These are phyloP conservation scores for Drechslerella coelobrocha DNA, from an alignment of 2,329 filamentous ascomycete genomes.

Conservation along the genomic window DNA sequence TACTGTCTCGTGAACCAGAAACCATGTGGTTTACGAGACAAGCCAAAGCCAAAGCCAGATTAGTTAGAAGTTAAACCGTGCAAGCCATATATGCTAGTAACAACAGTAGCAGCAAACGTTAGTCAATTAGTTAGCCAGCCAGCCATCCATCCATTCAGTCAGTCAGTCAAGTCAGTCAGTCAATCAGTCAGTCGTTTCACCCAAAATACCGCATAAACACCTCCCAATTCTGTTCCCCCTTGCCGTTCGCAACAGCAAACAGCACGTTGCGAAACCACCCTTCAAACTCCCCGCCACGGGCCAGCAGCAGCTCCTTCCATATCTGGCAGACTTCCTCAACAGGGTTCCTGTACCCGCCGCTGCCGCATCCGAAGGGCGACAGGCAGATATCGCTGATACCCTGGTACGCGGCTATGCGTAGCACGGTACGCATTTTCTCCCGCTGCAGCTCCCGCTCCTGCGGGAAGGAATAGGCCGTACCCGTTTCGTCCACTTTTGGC, in stretches of 20 bases:
- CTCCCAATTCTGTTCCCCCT: constrained; percentile 57
- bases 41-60: too few relatives aligned
- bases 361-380: constrained; percentile 65
- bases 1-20: too few relatives aligned
- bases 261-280: constrained; percentile 69
- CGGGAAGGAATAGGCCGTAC: constrained; percentile 73
- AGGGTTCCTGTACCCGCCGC: constrained; percentile 65
- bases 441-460: constrained; percentile 74
- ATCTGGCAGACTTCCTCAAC: constrained; percentile 70
- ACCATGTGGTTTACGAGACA: too few relatives aligned
- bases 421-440: constrained; percentile 74
- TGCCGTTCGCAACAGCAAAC: constrained; percentile 65
- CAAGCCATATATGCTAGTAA: too few relatives aligned
- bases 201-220: constrained; percentile 51
- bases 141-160: too few relatives aligned
- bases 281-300: constrained; percentile 67
- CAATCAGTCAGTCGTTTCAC: constrained; percentile 5
- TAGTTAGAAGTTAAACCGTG: too few relatives aligned
- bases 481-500: constrained; percentile 73
- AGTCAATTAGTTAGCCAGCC: too few relatives aligned
- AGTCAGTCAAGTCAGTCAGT: neutral
- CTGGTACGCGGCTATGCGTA: constrained; percentile 72
- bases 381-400: constrained; percentile 66
- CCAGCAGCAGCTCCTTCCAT: constrained; percentile 70
- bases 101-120: too few relatives aligned